A percentile compares a stretch with the other conserved stretches of the same genome.
Conservation (phyloP, 2,329 filamentous ascomycete genomes). For the Myriosclerotinia duriaeana region DNA sequence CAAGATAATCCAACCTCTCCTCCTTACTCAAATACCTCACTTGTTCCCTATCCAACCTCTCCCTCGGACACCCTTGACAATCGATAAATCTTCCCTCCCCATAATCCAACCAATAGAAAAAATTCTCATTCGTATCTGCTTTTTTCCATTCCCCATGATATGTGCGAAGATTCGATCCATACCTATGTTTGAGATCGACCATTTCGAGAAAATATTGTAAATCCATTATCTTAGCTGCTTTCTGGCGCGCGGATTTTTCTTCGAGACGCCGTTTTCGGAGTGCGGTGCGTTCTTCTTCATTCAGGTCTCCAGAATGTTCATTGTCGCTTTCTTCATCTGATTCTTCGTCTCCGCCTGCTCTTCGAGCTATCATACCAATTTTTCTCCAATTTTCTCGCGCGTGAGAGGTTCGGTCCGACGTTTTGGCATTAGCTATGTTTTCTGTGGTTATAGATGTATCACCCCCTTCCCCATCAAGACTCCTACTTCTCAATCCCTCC, state of each 20-base stretch:
- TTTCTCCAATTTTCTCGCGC: slow-evolving; percentile 75
- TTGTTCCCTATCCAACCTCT: slow-evolving; percentile 72
- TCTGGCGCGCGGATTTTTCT: slow-evolving; percentile 57
- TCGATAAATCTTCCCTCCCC: slow-evolving; percentile 73
- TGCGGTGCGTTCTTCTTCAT: slow-evolving; percentile 44
- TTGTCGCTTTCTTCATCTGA: slow-evolving; percentile 30
- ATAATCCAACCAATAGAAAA: slow-evolving; percentile 90
- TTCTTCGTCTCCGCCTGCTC: slow-evolving; percentile 68
- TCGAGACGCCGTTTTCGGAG: slow-evolving; percentile 47
- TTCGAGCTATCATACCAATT: slow-evolving; percentile 65
- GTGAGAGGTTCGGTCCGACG: slow-evolving; percentile 16
- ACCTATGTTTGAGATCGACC: slow-evolving; percentile 83
- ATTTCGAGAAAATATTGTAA: slow-evolving; percentile 82
- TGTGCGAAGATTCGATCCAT: slow-evolving; percentile 60
- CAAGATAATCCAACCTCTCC: slow-evolving; percentile 78
- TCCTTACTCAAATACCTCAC: slow-evolving; percentile 82
- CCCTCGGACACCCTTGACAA: slow-evolving; percentile 69
- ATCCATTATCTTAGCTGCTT: slow-evolving; percentile 76
- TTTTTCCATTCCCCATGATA: slow-evolving; percentile 87
- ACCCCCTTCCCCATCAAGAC: slow-evolving; percentile 34
- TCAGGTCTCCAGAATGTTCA: slow-evolving; percentile 30
- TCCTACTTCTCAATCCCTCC: slow-evolving; percentile 25
- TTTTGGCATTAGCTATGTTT: slow-evolving; percentile 7
- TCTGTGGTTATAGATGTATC: slow-evolving; percentile 20
- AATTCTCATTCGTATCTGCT: slow-evolving; percentile 76